Percentiles rank a stretch among this genome's conserved stretches.
Evolutionary conservation across 352 stramenopile genomes (phyloP).

Genomic region (Phytophthora palmivora): DNA sequence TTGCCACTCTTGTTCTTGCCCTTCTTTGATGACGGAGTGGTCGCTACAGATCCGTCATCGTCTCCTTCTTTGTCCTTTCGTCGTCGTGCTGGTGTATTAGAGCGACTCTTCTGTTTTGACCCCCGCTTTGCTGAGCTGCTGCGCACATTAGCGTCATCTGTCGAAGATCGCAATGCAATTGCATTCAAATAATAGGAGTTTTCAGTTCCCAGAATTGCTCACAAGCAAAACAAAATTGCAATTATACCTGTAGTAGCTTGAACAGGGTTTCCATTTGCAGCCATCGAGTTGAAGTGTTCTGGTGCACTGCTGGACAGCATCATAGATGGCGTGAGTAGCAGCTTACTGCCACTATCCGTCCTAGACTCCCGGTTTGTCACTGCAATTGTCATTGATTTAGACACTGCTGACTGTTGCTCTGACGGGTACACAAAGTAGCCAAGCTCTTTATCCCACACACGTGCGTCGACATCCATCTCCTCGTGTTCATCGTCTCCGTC

Average conservation of each 20-base stretch:
- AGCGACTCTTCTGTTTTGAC: slow-evolving; percentile 50
- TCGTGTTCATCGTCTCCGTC: slow-evolving; percentile 50
- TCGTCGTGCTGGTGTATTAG: slow-evolving; percentile 48
- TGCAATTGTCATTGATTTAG: slow-evolving; percentile 18
- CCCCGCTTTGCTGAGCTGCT: slow-evolving; percentile 63
- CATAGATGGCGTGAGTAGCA: slow-evolving; percentile 75
- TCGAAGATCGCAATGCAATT: slow-evolving; percentile 22
- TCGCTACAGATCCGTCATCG: slow-evolving; percentile 19
- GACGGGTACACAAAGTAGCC: slow-evolving; percentile 87
- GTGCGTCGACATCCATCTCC: slow-evolving; percentile 79
- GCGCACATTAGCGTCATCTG: slow-evolving; percentile 35
- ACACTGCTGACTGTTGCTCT: slow-evolving; percentile 34
- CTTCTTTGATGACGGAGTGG: slow-evolving; percentile 30
- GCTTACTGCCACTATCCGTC: slow-evolving; percentile 43
- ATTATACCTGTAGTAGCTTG: slow-evolving; percentile 33
- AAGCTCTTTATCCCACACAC: slow-evolving; percentile 83
- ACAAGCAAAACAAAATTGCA: slow-evolving; percentile 18
- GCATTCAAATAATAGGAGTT: slow-evolving; percentile 19
- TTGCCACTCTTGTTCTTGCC: slow-evolving; percentile 48
- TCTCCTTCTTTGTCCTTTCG: slow-evolving; percentile 52
- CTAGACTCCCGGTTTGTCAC: slow-evolving; percentile 19
- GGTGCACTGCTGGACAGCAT: slow-evolving; percentile 76
- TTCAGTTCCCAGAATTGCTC: slow-evolving; percentile 22
- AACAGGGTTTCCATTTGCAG: slow-evolving; percentile 20
- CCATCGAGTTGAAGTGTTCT: slow-evolving; percentile 40